Base-by-base conservation (phyloP, 441 rosid species). In the Francoa sonchifolia region DNA sequence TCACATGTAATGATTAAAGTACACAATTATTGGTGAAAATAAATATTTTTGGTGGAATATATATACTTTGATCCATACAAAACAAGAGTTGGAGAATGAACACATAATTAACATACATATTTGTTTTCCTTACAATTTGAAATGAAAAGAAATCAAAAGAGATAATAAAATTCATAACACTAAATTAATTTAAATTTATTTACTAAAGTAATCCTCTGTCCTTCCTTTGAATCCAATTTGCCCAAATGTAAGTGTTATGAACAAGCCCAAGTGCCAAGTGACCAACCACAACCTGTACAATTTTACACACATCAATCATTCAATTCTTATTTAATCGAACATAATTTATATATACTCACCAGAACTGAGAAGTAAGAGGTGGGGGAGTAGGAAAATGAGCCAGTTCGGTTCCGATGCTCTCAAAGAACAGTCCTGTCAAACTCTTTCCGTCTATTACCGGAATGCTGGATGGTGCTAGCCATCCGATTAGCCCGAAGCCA, bases 211-310 rank as follows among this genome's bases (percentile, higher is more conserved):
- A 19, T 67, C 72, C 16, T 84, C 95, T 18, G 76, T 64, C 80
- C 92, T 82, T 33, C 95, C 95, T 55, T 82, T 82, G 69, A 84
- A 89, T 6, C 97, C 92, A 54, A 89, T 89, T 58, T 89, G 95
- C 31, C 95, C 95, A 52, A 82, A 89, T 6, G 95, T 82, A 19
- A 89, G 86, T 64, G 77, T 72, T 34, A 89, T 0, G 73, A 89
- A 89, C 48, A 89, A 50, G 2, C 95, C 95, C 1, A 84, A 3
- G 54, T 84, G 95, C 94, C 97, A 81, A 1, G 73, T 55, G 2
- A 79, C 3, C 72, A 82, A 8, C 94, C 92, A 89, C 68, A 82
- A 50, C 86, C 82, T 80, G 66, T 14, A 16, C 11, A 5, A 19
- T 6, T 22, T 26, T 10, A 7, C 14, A 47, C 3, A 5, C 20